Conservation (phyloP, 768 basidiomycete genomes). For the Collybia sp. region DNA sequence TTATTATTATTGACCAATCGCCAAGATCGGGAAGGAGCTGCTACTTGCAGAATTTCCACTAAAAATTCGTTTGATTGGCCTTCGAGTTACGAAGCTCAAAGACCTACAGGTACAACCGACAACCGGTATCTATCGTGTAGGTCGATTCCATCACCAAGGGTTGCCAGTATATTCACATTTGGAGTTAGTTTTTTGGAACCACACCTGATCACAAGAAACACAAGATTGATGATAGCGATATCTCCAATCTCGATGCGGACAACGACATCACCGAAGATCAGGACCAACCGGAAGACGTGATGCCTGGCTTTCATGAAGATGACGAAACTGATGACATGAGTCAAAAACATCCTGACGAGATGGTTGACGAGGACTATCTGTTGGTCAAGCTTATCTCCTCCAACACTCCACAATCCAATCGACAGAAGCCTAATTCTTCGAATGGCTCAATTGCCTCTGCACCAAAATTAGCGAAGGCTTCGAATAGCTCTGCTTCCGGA, state of each 20-base stretch:
- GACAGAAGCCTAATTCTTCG: neutral
- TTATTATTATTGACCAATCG: constrained; percentile 6
- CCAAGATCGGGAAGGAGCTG: constrained; percentile 75
- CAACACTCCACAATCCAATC: too few relatives aligned
- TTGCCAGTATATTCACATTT: neutral
- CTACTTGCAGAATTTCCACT: constrained; percentile 78
- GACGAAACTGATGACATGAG: constrained; percentile 33
- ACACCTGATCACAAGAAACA: constrained; percentile 19
- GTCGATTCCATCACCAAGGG: constrained; percentile 11
- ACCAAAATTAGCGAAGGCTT: constrained; percentile 2
- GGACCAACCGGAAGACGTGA: constrained; percentile 26
- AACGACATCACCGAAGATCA: constrained; percentile 12
- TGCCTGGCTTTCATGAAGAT: constrained; percentile 52
- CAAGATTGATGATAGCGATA: constrained; percentile 11
- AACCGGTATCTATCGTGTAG: constrained; percentile 72
- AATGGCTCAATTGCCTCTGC: constrained; percentile 14
- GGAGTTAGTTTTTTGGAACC: constrained; percentile 54
- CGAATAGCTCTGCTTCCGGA: neutral
- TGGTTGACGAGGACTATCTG: constrained; percentile 12
- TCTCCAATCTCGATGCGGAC: constrained; percentile 9
- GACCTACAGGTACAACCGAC: constrained; percentile 52
- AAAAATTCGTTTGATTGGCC: constrained; percentile 78
- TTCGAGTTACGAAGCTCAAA: constrained; percentile 85
- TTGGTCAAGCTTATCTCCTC: too few relatives aligned
- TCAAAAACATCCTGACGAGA: constrained; percentile 15